Conservation (phyloP, 2,329 filamentous ascomycete species). For the Epicoccum nigrum region DNA sequence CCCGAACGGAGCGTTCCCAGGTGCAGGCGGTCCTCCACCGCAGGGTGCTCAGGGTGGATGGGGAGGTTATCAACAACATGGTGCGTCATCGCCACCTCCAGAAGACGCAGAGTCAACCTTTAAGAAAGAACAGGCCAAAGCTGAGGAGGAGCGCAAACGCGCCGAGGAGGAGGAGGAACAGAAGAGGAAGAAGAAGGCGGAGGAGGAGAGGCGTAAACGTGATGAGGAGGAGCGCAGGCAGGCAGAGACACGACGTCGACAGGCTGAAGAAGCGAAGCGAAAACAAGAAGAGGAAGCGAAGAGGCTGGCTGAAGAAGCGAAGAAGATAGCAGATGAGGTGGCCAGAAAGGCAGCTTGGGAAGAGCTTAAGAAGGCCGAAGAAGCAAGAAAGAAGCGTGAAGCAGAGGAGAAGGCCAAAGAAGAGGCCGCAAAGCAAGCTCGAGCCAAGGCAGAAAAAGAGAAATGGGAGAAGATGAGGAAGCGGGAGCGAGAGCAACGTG, state of each 20-base stretch:
- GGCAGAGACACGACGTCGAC: conserved; percentile 45
- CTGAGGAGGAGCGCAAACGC: conserved; percentile 63
- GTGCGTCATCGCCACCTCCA: conserved; percentile 38
- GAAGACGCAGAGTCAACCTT: conserved; percentile 39
- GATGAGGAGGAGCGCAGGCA: conserved; percentile 41
- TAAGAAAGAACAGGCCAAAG: conserved; percentile 51
- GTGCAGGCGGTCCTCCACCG: conserved; percentile 39
- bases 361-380: conserved; percentile 47
- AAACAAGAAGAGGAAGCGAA: conserved; percentile 52
- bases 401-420: conserved; percentile 55
- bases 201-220: conserved; percentile 48
- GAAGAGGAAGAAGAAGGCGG: conserved; percentile 46
- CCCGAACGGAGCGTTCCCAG: conserved; percentile 43
- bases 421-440: conserved; percentile 54
- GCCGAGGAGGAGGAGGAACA: conserved; percentile 56
- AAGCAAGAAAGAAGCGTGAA: conserved; percentile 34
- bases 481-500: conserved; percentile 55
- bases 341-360: conserved; percentile 53
- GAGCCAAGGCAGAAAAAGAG: conserved; percentile 56
- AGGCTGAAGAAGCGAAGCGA: conserved; percentile 47
- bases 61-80: conserved; percentile 40
- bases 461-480: conserved; percentile 59
- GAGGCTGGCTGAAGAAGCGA: conserved; percentile 51
- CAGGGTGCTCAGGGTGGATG: conserved; percentile 34
- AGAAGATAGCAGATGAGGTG: conserved; percentile 54